Conservation (phyloP, 2,329 filamentous ascomycete genomes). For the Cladophialophora yegresii region DNA sequence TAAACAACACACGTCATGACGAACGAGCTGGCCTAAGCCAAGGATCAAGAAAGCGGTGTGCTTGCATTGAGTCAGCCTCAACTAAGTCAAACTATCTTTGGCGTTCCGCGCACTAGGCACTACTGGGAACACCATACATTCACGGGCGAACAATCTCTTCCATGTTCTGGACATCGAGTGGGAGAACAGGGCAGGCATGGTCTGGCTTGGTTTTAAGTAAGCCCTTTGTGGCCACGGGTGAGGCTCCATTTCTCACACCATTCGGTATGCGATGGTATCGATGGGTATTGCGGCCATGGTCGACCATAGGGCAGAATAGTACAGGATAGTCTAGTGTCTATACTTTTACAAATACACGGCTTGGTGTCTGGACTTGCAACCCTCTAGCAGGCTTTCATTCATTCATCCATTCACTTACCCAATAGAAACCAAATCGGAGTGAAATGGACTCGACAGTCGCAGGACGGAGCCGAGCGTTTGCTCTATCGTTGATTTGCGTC, state of each 20-base stretch:
- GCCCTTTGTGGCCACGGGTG: background rate
- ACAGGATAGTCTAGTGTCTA: background rate
- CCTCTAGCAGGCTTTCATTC: too few species aligned
- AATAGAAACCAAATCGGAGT: too few species aligned
- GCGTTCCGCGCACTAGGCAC: background rate
- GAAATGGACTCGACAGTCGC: too few species aligned
- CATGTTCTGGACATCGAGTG: background rate
- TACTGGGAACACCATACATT: background rate
- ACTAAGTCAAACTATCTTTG: background rate
- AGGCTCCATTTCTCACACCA: background rate
- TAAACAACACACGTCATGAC: background rate
- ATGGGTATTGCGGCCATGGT: background rate
- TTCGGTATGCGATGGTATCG: background rate
- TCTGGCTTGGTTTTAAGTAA: background rate
- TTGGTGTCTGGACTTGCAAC: too few species aligned
- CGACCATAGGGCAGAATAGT: background rate
- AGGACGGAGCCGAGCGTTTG: too few species aligned
- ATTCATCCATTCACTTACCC: too few species aligned
- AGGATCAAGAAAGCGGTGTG: background rate
- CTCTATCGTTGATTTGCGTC: too few species aligned
- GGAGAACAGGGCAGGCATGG: background rate
- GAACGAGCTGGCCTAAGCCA: background rate
- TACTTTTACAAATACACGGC: background rate
- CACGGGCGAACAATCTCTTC: background rate
- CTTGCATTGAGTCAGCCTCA: background rate